Percentiles rank a stretch among this genome's conserved stretches.
Conservation (phyloP, 2,329 filamentous ascomycete species). For the Stenocarpella maydis region DNA sequence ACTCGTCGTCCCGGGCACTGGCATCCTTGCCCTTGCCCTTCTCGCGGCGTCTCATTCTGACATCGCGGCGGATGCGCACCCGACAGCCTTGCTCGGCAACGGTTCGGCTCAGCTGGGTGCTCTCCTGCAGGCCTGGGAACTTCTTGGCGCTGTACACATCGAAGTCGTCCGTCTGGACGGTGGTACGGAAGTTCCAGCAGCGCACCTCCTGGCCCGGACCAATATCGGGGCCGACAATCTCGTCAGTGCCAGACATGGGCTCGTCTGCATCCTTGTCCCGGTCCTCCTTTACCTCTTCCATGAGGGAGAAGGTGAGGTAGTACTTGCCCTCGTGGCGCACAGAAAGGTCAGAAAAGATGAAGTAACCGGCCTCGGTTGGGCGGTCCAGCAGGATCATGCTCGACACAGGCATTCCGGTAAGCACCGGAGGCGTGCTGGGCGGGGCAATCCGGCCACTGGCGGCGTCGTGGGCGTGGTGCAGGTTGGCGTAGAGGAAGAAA, state of each 20-base stretch:
- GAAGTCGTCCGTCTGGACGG: constrained; percentile 79
- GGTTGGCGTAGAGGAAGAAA: constrained; percentile 94
- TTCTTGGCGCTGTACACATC: constrained; percentile 97
- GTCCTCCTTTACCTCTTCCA: constrained; percentile 89
- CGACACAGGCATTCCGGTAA: constrained; percentile 93
- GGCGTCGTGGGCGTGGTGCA: constrained; percentile 85
- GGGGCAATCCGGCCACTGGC: constrained; percentile 77
- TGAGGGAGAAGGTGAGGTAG: constrained; percentile 88
- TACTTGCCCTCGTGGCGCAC: constrained; percentile 96
- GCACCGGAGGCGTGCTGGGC: constrained; percentile 79
- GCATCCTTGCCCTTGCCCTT: constrained; percentile 43
- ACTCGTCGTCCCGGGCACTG: constrained; percentile 45
- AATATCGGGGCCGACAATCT: constrained; percentile 43
- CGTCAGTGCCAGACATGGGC: constrained; percentile 44
- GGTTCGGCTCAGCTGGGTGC: constrained; percentile 85
- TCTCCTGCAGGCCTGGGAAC: constrained; percentile 92
- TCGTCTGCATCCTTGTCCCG: constrained; percentile 74
- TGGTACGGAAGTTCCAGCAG: constrained; percentile 33
- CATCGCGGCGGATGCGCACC: constrained; percentile 90
- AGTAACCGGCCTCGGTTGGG: constrained; percentile 83
- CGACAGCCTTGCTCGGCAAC: constrained; percentile 97
- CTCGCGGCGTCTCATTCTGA: constrained; percentile 60
- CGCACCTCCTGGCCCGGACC: constrained; percentile 25
- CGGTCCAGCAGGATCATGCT: constrained; percentile 96
- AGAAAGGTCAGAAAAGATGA: constrained; percentile 96